Percentiles rank a stretch among this genome's conserved stretches.
These are phyloP conservation scores for Suhomyces anneliseae DNA, from an alignment of 1,139 yeast genomes.

Conservation along the genomic window DNA sequence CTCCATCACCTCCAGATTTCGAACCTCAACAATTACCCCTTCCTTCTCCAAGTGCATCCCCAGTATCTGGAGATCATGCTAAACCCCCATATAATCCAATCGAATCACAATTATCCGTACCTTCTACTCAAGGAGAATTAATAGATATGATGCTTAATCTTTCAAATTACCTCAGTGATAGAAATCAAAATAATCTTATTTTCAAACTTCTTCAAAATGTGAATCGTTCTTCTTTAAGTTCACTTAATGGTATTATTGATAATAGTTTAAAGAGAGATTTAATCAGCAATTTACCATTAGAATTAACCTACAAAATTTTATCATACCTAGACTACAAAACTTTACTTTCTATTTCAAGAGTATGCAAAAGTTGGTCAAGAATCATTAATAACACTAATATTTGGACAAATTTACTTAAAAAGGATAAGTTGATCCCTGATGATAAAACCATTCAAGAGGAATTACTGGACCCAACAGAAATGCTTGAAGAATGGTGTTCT, in stretches of 20 bases:
- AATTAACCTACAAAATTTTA: constrained; percentile 71
- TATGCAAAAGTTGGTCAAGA: constrained; percentile 68
- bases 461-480: constrained; percentile 25
- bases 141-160: constrained; percentile 37
- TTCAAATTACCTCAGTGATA: constrained; percentile 36
- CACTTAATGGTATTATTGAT: constrained; percentile 59
- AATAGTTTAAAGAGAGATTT: constrained; percentile 72
- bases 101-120: constrained; percentile 29
- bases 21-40: constrained; percentile 52
- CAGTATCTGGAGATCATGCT: constrained; percentile 33
- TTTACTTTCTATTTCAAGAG: constrained; percentile 61
- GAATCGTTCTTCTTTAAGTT: constrained; percentile 68
- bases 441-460: constrained; percentile 38
- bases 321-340: constrained; percentile 64
- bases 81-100: constrained; percentile 19
- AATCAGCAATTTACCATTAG: constrained; percentile 69
- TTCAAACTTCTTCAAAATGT: constrained; percentile 66
- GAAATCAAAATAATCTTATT: constrained; percentile 47
- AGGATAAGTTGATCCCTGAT: constrained; percentile 53
- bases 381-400: constrained; percentile 59
- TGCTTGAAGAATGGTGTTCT: constrained; percentile 36
- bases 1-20: constrained; percentile 41
- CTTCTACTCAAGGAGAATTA: constrained; percentile 44
- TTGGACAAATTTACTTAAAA: constrained; percentile 58
- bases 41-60: constrained; percentile 72